Evolutionary conservation across 257 asterid genomes (phyloP), one percentile per base, ranked within the genome.

Genomic region (Salvia splendens): DNA sequence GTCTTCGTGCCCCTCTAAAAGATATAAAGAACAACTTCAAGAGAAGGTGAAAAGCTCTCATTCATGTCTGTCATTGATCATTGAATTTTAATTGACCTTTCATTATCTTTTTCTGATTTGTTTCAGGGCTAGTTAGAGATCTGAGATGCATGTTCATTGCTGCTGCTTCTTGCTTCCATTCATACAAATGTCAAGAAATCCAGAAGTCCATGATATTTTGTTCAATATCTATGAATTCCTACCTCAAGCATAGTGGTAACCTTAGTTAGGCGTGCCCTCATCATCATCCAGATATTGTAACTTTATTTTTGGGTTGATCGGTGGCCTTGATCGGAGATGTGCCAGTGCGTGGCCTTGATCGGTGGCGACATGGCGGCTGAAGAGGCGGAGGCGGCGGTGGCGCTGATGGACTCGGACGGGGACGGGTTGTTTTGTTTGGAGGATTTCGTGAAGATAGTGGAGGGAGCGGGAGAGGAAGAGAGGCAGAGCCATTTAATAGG

Each of bases 1-100:
- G 97, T 40, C 97, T 93, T 61, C 97, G 99, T 60, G 83, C 99
- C 15, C 97, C 99, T 65, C 71, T 93, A 7, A 90, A 80, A 82
- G 95, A 88, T 56, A 81, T 93, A 54, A 79, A 78, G 77, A 89
- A 87, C 83, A 85, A 79, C 51, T 64, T 61, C 77, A 65, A 12
- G 65, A 81, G 66, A 61, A 82, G 98, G 96, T 92, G 80, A 17
- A 51, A 35, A 12, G 15, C 28, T 7, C 42, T 33, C 14, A 8
- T 15, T 12, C 54, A 16, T 28, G 54, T 61, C 15, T 20, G 50
- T 49, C 50, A 55, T n/a, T n/a, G n/a, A n/a, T n/a, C n/a, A n/a
- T 57, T 68, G 69, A 32, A 14, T 56, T 56, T 41, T 5, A 12
- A 33, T 15, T 6, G 24, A 46, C 50, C 49, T 62, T 54, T 28